These are phyloP conservation scores for Steccherinum ochraceum DNA, from an alignment of 768 basidiomycete species.

Conservation along the genomic window DNA sequence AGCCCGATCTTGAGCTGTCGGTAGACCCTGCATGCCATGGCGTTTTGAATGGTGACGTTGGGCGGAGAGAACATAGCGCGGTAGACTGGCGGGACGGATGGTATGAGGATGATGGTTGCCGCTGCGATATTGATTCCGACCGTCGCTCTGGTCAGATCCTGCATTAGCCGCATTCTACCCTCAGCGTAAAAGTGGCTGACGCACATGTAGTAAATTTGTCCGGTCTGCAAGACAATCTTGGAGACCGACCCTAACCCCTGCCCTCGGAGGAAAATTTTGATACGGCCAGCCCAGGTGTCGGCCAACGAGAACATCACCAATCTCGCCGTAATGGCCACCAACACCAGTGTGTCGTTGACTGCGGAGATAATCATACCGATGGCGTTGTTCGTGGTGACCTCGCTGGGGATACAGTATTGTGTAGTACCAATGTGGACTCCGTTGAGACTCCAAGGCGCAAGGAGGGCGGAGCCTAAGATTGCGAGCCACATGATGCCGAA, in stretches of 20 bases:
- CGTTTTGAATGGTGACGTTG: constrained; percentile 2
- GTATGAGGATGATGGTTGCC: background rate
- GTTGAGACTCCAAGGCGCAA: constrained; percentile 20
- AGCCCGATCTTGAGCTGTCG: constrained; percentile 6
- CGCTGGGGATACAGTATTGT: constrained; percentile 22
- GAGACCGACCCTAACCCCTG: constrained; percentile 27
- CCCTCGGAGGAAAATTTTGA: constrained; percentile 16
- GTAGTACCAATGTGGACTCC: constrained; percentile 27
- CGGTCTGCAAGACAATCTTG: constrained; percentile 26
- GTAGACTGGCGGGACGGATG: background rate
- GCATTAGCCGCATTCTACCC: background rate
- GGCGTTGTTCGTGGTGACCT: constrained; percentile 17
- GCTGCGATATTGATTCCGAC: constrained; percentile 1
- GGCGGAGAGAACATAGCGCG: background rate
- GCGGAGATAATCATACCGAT: constrained; percentile 23
- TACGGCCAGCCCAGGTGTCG: constrained; percentile 9
- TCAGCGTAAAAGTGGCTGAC: no score
- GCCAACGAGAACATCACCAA: constrained; percentile 16
- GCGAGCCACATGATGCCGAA: constrained; percentile 30
- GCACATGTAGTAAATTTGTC: constrained; percentile 34
- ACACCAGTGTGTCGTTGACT: constrained; percentile 29
- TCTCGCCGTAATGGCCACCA: constrained; percentile 26
- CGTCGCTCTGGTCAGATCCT: background rate
- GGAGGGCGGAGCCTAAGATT: constrained; percentile 20
- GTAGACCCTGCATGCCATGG: constrained; percentile 5